Base-by-base conservation (phyloP, 2,329 filamentous ascomycete genomes). In the Exophiala viscosa region DNA sequence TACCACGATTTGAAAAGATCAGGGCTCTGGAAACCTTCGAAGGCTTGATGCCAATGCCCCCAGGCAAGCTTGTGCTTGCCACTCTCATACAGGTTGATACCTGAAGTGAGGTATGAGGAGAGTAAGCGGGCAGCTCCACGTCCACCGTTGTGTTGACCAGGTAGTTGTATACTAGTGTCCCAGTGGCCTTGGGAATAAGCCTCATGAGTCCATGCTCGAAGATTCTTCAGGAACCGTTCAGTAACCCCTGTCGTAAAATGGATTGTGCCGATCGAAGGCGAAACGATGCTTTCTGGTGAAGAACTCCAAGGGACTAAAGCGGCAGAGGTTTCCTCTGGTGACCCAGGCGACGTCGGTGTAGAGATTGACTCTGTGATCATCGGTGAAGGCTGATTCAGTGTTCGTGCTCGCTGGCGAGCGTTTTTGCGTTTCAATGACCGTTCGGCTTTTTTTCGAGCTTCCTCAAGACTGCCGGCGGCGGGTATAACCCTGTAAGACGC, bases 1-100 rank as follows among this genome's bases (percentile, higher is more conserved):
- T 59, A 59, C 56, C 56, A 59, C 7, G 55, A 53, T 34, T 55
- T 55, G 38, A 58, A 55, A n/a, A 56, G 36, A 10, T 52, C 35
- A 15, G 53, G 38, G 31, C 52, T 59, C n/a, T 57, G 14, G 41
- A 58, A 58, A 13, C 52, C 32, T 40, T 40, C 48, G 40, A 52
- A 44, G 8, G 55, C 55, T 20, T 38, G 42, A 20, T 40, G 33
- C 55, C 55, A 58, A 33, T 56, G 46, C n/a, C 18, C 42, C 31
- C 36, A 58, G 2, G 55, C 55, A 5, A 58, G 48, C 1, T 45
- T n/a, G 23, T 31, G 35, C 35, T 52, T 55, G 34, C 52, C 52
- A 23, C 47, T 50, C 17, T 55, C 46, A n/a, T 50, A 52, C n/a
- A 55, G 52, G 23, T 43, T 55, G n/a, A 52, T 49, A 5, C 55